Percentiles rank a stretch among this genome's conserved stretches.
Conservation (phyloP, 2,329 filamentous ascomycete genomes). For the Monosporascus sp. region DNA sequence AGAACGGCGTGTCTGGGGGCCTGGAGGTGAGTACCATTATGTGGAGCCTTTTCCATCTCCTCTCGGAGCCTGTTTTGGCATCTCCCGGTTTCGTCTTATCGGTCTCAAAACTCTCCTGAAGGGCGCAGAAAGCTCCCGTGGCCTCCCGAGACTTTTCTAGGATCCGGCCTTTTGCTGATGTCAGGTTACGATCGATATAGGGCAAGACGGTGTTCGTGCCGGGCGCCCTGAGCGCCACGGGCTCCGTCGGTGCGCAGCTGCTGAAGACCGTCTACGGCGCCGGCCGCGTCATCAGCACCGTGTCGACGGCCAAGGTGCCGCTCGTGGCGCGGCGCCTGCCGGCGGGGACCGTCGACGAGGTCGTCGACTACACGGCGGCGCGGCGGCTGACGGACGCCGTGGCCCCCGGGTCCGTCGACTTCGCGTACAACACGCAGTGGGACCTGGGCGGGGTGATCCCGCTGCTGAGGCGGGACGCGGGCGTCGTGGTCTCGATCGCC, state of each 20-base stretch:
- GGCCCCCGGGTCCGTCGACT: conserved; percentile 40
- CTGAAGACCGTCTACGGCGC: conserved; percentile 47
- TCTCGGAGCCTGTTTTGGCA: too few species aligned
- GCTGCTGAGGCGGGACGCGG: conserved; percentile 31
- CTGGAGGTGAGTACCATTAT: conserved; percentile 23
- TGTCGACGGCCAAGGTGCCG: conserved; percentile 46
- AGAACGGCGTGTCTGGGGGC: conserved; percentile 21
- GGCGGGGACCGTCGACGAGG: conserved; percentile 39
- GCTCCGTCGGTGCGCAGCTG: conserved; percentile 42
- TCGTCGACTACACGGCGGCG: conserved; percentile 45
- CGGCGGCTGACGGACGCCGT: conserved; percentile 33
- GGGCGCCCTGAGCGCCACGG: conserved; percentile 44
- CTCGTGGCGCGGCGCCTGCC: conserved; percentile 37
- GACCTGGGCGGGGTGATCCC: conserved; percentile 33
- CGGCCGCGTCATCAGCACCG: conserved; percentile 43
- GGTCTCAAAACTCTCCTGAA: too few species aligned
- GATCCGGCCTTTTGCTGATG: too few species aligned
- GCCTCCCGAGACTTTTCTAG: too few species aligned
- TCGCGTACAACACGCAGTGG: conserved; percentile 45
- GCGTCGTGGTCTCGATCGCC: conserved; percentile 37
- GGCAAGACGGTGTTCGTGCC: conserved; percentile 50
- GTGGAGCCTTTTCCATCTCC: too few species aligned
- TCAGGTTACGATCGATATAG: too few species aligned
- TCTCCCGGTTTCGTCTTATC: too few species aligned
- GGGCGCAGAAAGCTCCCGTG: too few species aligned